Evolutionary conservation across 2,329 filamentous ascomycete genomes (phyloP), one percentile per base, ranked within the genome.

Genomic region (Simplicillium aogashimaense): DNA sequence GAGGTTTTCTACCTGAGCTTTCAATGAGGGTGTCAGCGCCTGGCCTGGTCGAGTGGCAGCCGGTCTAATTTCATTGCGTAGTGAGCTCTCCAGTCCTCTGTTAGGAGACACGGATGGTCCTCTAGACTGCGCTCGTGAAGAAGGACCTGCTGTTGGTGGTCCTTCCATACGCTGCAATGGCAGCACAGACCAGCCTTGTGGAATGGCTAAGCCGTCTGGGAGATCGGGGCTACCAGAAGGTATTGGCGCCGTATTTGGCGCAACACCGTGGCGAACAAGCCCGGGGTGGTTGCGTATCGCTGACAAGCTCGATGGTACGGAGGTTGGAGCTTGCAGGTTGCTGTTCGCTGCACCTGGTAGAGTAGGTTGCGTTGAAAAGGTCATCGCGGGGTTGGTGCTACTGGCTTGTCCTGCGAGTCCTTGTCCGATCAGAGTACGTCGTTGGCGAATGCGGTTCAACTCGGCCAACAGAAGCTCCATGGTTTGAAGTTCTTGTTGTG

Each of bases 381-480:
- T n/a, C n/a, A n/a, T n/a, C n/a, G 20, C 20, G 5, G 20, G 9
- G 20, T 25, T 25, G 20, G 20, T 25, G 20, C 20, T 25, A 9
- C 6, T 25, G 20, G 6, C 20, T 9, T 25, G 20, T 25, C 6
- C 20, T 25, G 20, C 20, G 20, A 25, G 20, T 25, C 20, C 20
- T 25, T 25, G 20, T 25, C 30, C 20, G 7, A 15, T 15, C 40
- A 58, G 62, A 29, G 63, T 61, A 41, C 73, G 70, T 31, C 63
- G 47, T 45, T 66, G 68, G 17, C 82, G 78, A 40, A 89, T 65
- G 44, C 81, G 73, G 29, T 74, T 66, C 37, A 92, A 58, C 55
- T 92, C 86, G 15, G 65, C 62, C 44, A 84, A 74, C 44, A 92
- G 66, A 13, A 78, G 63, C 39, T 81, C 73, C n/a, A 88, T 64